phyloP scores from a whole-genome alignment of 345 rosid genomes.

The Eucalyptus decipiens region DNA sequence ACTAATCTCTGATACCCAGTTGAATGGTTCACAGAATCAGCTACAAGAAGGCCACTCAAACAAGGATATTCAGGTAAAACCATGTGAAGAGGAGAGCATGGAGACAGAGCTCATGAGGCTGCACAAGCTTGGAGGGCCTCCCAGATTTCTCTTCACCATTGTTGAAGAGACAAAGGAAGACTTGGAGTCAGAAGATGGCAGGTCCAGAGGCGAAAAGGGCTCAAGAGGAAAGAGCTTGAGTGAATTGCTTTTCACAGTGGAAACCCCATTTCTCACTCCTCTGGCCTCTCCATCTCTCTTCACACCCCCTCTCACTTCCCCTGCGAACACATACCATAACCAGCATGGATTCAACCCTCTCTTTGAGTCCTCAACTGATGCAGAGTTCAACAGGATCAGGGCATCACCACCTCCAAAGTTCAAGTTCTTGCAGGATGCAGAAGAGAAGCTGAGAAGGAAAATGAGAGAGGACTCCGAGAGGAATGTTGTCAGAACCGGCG shows the following conservation, averaged over 20 bases:
- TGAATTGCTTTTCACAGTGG: constrained; percentile 56
- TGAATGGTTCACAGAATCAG: constrained; percentile 19
- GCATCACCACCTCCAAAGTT: constrained; percentile 85
- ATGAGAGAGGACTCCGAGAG: constrained; percentile 19
- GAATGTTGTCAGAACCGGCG: neutral
- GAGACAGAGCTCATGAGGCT: constrained; percentile 51
- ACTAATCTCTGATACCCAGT: neutral
- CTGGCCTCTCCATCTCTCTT: constrained; percentile 80
- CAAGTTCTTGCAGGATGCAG: constrained; percentile 92
- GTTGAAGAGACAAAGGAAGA: constrained; percentile 86
- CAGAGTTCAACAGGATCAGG: constrained; percentile 59
- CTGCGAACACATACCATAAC: constrained; percentile 8
- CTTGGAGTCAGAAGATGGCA: constrained; percentile 73
- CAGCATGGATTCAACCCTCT: constrained; percentile 35
- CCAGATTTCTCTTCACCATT: constrained; percentile 72
- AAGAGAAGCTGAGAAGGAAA: constrained; percentile 61
- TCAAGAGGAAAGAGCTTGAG: constrained; percentile 54
- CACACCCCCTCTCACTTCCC: constrained; percentile 88
- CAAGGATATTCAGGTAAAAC: constrained; percentile 33
- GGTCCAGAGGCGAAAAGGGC: constrained; percentile 28
- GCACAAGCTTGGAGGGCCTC: constrained; percentile 31
- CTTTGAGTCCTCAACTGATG: constrained; percentile 56
- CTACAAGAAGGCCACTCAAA: neutral
- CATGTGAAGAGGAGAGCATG: constrained; percentile 16
- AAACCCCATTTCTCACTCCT: constrained; percentile 89